Percentiles rank a stretch among this genome's conserved stretches.
Conservation (phyloP, 257 asterid species). For the Capsicum baccatum region DNA sequence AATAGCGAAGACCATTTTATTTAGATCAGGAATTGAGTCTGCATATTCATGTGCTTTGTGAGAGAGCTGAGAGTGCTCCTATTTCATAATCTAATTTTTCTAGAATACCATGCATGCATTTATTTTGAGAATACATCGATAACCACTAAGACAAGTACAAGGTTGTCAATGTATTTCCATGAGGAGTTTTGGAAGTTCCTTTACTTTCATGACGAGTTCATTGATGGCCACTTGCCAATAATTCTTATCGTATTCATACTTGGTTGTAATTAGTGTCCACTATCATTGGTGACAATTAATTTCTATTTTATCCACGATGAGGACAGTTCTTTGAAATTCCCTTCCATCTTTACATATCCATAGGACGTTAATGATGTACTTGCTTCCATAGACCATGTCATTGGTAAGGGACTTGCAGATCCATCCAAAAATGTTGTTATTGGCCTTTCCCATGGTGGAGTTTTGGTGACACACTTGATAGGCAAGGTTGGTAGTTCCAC, state of each 20-base stretch:
- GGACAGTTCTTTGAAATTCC: background rate
- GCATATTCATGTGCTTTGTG: conserved; percentile 87
- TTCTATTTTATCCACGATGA: background rate
- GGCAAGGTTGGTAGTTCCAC: conserved; percentile 66
- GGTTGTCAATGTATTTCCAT: background rate
- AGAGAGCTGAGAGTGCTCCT: conserved; percentile 79
- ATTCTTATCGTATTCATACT: conserved; percentile 66
- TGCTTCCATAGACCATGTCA: conserved; percentile 69
- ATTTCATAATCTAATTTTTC: conserved; percentile 68
- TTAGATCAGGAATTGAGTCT: conserved; percentile 84
- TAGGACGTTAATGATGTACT: conserved; percentile 92
- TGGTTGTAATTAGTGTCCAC: conserved; percentile 39
- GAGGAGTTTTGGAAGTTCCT: conserved; percentile 47
- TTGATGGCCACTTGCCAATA: conserved; percentile 65
- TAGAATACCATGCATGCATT: conserved; percentile 6
- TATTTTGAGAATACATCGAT: background rate
- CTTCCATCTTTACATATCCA: background rate
- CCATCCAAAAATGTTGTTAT: conserved; percentile 77
- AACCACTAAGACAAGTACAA: background rate
- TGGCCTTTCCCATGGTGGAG: conserved; percentile 99
- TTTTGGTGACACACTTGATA: conserved; percentile 88
- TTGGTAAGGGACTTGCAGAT: conserved; percentile 71
- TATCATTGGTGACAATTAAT: background rate
- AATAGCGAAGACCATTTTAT: conserved; percentile 84
- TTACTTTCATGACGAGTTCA: conserved; percentile 66